Evolutionary conservation across 2,329 filamentous ascomycete genomes (phyloP).

Genomic region (Daldinia sp.): DNA sequence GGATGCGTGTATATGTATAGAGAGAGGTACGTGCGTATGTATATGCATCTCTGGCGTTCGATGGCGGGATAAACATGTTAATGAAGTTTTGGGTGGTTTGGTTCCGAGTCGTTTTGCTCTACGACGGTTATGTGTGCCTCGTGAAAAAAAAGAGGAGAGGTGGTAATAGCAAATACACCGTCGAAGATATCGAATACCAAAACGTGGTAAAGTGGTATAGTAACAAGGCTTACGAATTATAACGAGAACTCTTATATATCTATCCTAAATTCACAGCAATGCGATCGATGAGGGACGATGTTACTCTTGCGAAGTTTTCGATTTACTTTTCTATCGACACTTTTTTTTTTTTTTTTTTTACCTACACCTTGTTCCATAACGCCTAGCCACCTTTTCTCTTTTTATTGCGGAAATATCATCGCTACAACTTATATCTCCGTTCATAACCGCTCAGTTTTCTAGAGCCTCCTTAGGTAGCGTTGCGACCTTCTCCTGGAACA

Average conservation of each 20-base stretch:
- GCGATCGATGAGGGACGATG: too few species aligned
- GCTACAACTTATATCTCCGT: background rate
- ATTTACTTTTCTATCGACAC: slow-evolving; percentile 18
- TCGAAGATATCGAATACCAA: slow-evolving; percentile 1
- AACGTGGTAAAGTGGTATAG: background rate
- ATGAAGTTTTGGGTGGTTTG: slow-evolving; percentile 18
- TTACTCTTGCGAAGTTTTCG: slow-evolving; percentile 23
- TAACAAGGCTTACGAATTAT: background rate
- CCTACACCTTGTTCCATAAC: slow-evolving; percentile 35
- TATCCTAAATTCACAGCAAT: background rate
- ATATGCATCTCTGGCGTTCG: slow-evolving; percentile 36
- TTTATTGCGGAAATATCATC: slow-evolving; percentile 11
- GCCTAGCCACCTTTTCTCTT: slow-evolving; percentile 17
- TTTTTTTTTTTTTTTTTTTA: slow-evolving; percentile 33
- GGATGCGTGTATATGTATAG: slow-evolving; percentile 16
- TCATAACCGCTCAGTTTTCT: slow-evolving; percentile 20
- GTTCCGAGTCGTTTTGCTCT: slow-evolving; percentile 29
- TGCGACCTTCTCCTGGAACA: slow-evolving; percentile 85
- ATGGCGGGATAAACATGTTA: slow-evolving; percentile 25
- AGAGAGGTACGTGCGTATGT: slow-evolving; percentile 7
- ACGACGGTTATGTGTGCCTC: slow-evolving; percentile 10
- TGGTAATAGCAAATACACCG: slow-evolving; percentile 11
- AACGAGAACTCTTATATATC: background rate
- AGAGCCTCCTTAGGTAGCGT: slow-evolving; percentile 67
- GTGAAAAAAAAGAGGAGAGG: background rate